A percentile compares a stretch with the other conserved stretches of the same genome.
Conservation (phyloP, 768 basidiomycete species). For the Lyophyllum semitale region DNA sequence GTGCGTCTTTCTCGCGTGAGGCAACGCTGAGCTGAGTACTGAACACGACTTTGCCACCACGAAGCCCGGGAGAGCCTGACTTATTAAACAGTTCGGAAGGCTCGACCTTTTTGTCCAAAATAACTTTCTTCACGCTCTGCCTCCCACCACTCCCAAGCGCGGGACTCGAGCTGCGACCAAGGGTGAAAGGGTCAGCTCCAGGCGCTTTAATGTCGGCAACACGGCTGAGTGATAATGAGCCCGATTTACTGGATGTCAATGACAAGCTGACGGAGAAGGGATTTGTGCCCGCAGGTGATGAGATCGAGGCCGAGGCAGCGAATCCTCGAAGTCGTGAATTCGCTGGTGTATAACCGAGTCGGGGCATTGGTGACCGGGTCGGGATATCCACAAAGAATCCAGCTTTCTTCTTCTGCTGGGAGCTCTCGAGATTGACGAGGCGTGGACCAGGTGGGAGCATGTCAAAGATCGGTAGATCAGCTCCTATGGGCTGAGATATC, state of each 20-base stretch:
- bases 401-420: constrained; percentile 71
- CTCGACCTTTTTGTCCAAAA: constrained; percentile 83
- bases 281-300: constrained; percentile 36
- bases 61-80: constrained; percentile 44
- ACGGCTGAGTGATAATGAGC: constrained; percentile 54
- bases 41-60: constrained; percentile 64
- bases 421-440: constrained; percentile 57
- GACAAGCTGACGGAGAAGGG: constrained; percentile 40
- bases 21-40: constrained; percentile 76
- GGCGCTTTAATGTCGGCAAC: constrained; percentile 44
- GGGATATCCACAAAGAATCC: constrained; percentile 79
- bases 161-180: constrained; percentile 61
- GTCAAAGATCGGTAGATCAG: constrained; percentile 72
- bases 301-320: constrained; percentile 46
- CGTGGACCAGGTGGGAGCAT: constrained; percentile 75
- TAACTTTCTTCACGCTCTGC: constrained; percentile 91
- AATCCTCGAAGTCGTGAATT: constrained; percentile 77
- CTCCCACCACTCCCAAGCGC: constrained; percentile 68
- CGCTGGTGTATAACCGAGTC: constrained; percentile 67
- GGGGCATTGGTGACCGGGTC: constrained; percentile 68
- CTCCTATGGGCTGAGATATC: constrained; percentile 81
- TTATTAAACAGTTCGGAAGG: constrained; percentile 67
- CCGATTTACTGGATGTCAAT: constrained; percentile 56
- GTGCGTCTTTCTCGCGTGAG: constrained; percentile 70
- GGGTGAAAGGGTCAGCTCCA: constrained; percentile 64